A percentile compares a stretch with the other conserved stretches of the same genome.
Conservation (phyloP, 2,329 filamentous ascomycete genomes). For the Chrysosporium queenslandicum region DNA sequence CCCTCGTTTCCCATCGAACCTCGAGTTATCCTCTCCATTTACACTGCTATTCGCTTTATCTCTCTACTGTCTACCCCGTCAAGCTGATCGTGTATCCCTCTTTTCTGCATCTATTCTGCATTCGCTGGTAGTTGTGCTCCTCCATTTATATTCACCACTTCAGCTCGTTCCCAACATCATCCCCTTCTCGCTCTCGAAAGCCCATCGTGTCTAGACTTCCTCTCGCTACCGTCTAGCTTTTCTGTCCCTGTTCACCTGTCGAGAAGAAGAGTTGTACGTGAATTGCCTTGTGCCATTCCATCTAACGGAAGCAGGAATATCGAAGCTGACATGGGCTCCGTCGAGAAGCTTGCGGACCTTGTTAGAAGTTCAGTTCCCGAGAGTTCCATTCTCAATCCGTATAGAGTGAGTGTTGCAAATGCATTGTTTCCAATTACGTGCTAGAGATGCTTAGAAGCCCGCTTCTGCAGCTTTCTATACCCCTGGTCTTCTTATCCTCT, state of each 20-base stretch:
- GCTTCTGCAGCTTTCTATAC: not conserved
- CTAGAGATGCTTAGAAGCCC: not conserved
- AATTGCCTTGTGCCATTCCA: not conserved
- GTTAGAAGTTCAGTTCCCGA: slow-evolving; percentile 6
- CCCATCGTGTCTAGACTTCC: slow-evolving; percentile 22
- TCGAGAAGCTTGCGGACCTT: slow-evolving; percentile 13
- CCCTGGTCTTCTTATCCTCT: not conserved
- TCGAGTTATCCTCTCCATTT: slow-evolving; percentile 8
- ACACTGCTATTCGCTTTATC: slow-evolving; percentile 14
- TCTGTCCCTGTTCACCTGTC: not conserved
- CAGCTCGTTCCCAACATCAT: slow-evolving; percentile 23
- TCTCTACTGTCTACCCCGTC: slow-evolving; percentile 1
- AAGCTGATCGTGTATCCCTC: slow-evolving; percentile 1
- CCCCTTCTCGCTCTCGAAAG: slow-evolving; percentile 43
- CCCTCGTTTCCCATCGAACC: slow-evolving; percentile 14
- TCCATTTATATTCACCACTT: slow-evolving; percentile 15
- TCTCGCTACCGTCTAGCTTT: slow-evolving; percentile 6
- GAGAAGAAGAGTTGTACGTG: slow-evolving; percentile 5
- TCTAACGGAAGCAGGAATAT: not conserved
- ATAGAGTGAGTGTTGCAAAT: not conserved
- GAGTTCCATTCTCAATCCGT: not conserved
- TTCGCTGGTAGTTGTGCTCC: slow-evolving; percentile 3
- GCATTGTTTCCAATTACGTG: not conserved
- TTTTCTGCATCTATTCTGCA: slow-evolving; percentile 8
- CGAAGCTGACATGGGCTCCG: slow-evolving; percentile 14